Evolutionary conservation across 1,284 basidiomycete genomes (phyloP), one percentile per base, ranked within the genome.

Genomic region (Volvariella surrecta): DNA sequence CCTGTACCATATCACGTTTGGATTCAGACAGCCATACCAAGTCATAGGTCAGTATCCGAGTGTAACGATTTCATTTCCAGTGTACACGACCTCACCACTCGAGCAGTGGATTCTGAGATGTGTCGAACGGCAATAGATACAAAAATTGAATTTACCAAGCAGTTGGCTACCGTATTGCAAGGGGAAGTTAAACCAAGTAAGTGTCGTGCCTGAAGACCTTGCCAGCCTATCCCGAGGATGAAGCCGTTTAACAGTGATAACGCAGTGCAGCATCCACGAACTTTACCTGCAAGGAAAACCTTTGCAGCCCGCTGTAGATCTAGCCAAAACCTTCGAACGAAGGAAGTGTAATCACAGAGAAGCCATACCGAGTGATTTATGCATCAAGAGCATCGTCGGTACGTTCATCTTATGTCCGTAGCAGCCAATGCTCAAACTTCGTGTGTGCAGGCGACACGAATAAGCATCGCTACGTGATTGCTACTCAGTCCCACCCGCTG

Each of bases 321-420:
- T 96, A 35, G 94, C 95, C 1, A 98, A 98, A 64, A 75, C 68
- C 1, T 96, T 94, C 56, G 95, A 98, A 65, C 74, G 95, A 42
- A 64, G 95, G 49, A 89, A 88, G 64, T 99, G 95, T 60, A 98
- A 98, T 59, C 95, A 99, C 58, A 74, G 82, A 49, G 85, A 91
- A 56, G 71, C 77, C 4, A 83, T 95, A 32, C 73, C 76, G 0
- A 85, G 87, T 15, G 77, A 86, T 40, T 88, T 89, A n/a, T 99
- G 95, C 59, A 65, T 99, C 30, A 60, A 70, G 10, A 78, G 79
- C 46, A 82, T 96, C 40, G 72, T 96, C 37, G 94, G 93, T 87
- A 55, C 50, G 83, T 58, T 8, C 30, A 31, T 31, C 15, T 31
- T n/a, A n/a, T n/a, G n/a, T n/a, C n/a, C n/a, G n/a, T n/a, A n/a